Evolutionary conservation across 139 green algal genomes (phyloP), one percentile per base, ranked within the genome.

Genomic region (Picochlorum sp.): DNA sequence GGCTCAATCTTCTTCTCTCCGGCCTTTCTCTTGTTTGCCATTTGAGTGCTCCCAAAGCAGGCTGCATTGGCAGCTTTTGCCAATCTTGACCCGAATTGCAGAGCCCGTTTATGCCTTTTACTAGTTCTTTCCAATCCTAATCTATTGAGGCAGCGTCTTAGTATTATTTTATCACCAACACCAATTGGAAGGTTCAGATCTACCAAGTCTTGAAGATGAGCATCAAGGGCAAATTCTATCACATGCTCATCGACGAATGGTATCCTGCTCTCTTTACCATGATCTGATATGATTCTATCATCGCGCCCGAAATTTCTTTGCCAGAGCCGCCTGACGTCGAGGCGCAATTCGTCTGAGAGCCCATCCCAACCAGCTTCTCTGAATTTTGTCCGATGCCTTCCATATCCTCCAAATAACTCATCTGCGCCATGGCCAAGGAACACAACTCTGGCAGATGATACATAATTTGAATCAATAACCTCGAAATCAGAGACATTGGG

Each of bases 391-490:
- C 85, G 76, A 75, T 98, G 90, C 11, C 92, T 79, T n/a, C 88
- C 90, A 62, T 98, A 98, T 0, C 92, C 92, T 0, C 62, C 88
- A 61, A 81, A 94, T 68, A 94, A 87, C 82, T 98, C 92, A 74
- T 98, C 92, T 1, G 90, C 92, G 8, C 92, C 92, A 63, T 95
- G 86, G 0, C 92, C 92, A 24, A 97, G 64, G 64, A 98, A 76
- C 51, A 95, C 80, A 54, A 0, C 14, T 28, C 56, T 24, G 20
- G 56, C 56, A 47, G 11, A 15, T n/a, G 26, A 47, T 21, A 13
- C 5, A 46, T 62, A 62, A 14, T 18, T 21, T 24, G 15, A 23
- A 9, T 46, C 56, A 45, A 46, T 24, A 18, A 38, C n/a, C 3
- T 41, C 7, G 20, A 7, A 10, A 32, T 49, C 44, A 44, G 15